Base-by-base conservation (phyloP, 1,284 basidiomycete species). In the Trametes versicolor region DNA sequence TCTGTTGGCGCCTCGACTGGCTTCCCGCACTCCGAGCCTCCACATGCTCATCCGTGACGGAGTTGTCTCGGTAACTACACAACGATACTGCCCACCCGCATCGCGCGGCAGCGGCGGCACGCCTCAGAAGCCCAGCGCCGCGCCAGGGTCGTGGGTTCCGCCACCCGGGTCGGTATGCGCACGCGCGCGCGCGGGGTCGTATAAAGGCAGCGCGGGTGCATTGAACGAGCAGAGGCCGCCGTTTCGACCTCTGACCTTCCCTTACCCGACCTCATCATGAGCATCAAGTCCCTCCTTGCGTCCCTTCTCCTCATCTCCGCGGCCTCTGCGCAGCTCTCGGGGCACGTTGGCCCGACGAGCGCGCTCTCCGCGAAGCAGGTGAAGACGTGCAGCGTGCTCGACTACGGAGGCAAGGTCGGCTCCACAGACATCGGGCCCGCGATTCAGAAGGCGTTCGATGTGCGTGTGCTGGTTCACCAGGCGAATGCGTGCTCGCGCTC, bases 391-490 rank as follows among this genome's bases (percentile, higher is more conserved):
- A 78, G 71, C 58, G 76, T 78, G 4, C 71, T 77, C 32, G 67
- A 75, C 64, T 78, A 76, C 62, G 77, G 77, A 0, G 77, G 77
- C 1, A 60, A 60, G 9, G 64, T 77, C 37, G 77, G 77, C 29
- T 76, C 75, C 41, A 72, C 68, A 55, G 77, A 79, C 57, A 78
- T 78, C 49, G 78, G 78, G 0, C 78, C 78, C 41, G 77, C 78
- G 0, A 79, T 79, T 48, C 66, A 70, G 4, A 72, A 59, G 52
- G 75, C 78, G 5, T 79, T 75, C 70, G 74, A 66, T 36, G 69
- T 71, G 41, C 12, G 65, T 51, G 0, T 1, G 8, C 7, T 48
- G 0, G 6, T 4, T 15, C 3, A 2, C 10, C 0, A 6, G 9
- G n/a, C 12, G 29, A 32, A 0, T 29, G 23, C 23, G 25, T 34